Base-by-base conservation (phyloP, 2,329 filamentous ascomycete species). In the Xylariales sp. region DNA sequence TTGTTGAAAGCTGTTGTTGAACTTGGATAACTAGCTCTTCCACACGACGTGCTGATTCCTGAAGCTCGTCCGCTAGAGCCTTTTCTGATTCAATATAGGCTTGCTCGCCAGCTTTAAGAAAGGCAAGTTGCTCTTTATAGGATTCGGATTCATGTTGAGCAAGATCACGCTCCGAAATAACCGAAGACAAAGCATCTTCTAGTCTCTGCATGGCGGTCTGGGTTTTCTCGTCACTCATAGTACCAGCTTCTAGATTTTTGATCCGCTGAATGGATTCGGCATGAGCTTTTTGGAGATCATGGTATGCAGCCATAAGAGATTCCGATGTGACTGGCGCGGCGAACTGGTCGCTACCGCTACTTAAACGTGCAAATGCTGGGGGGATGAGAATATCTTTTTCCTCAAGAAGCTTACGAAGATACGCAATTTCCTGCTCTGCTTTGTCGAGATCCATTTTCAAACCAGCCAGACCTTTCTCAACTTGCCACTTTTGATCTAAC, bases 401-500 rank as follows among this genome's bases (percentile, higher is more conserved):
- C 68, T 90, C 84, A 23, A 98, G 86, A 32, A 98, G 84, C 39
- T 84, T 87, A 50, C 93, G 90, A 48, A 99, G 86, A n/a, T 92
- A 92, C 48, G 88, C 84, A 36, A 97, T 97, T 81, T 99, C 96
- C 78, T 96, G 92, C 79, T 97, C 93, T 32, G 96, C 94, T 69
- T 94, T 92, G 80, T 98, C 96, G 49, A 99, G 88, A 77, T 98
- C 95, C 92, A 97, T 97, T 82, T 97, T 97, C 64, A 98, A 83
- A 63, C 94, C 93, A 60, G 89, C 87, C 1, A 98, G 83, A 18
- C 93, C 93, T 81, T 97, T 97, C 81, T 97, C 95, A 69, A 94
- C 95, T 77, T 97, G 92, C 91, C 93, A 98, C 80, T 98, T 98
- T 76, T 97, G 93, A 76, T 97, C 93, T 14, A 98, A 86, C 16